phyloP scores from a whole-genome alignment of 495 filamentous ascomycete genomes.

The Hypoxylon trugodes region DNA sequence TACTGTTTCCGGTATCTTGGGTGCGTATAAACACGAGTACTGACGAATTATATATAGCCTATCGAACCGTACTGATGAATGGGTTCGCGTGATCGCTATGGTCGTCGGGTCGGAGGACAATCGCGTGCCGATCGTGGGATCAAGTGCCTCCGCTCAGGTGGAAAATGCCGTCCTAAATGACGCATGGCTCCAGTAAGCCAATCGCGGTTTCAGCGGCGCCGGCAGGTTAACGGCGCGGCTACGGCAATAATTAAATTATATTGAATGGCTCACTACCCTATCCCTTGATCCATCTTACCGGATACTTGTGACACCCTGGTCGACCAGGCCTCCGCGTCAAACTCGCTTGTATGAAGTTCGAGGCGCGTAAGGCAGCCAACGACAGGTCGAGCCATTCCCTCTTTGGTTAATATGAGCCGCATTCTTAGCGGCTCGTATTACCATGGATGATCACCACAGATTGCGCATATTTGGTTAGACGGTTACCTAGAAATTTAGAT shows the following conservation, averaged over 20 bases:
- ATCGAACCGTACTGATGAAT: slow-evolving; percentile 39
- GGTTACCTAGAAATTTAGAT: slow-evolving; percentile 10
- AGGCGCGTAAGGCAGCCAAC: slow-evolving; percentile 15
- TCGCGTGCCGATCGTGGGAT: slow-evolving; percentile 18
- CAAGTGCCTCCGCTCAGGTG: slow-evolving; percentile 6
- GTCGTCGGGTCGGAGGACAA: slow-evolving; percentile 30
- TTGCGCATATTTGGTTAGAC: not conserved
- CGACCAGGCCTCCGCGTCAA: slow-evolving; percentile 34
- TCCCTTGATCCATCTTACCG: too few species aligned
- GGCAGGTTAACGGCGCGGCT: slow-evolving; percentile 13
- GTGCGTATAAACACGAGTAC: not conserved
- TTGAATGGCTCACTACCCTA: too few species aligned
- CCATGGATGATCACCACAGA: not conserved
- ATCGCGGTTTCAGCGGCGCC: not conserved
- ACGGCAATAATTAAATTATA: slow-evolving; percentile 14
- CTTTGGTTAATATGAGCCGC: slow-evolving; percentile 21
- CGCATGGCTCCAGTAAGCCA: slow-evolving; percentile 35
- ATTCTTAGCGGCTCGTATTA: slow-evolving; percentile 14
- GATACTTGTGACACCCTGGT: too few species aligned
- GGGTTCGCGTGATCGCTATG: slow-evolving; percentile 31
- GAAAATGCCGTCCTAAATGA: slow-evolving; percentile 24
- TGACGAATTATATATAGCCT: slow-evolving; percentile 25
- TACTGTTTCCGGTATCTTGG: too few species aligned
- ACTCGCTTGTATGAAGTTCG: slow-evolving; percentile 33
- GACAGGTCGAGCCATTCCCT: not conserved